Evolutionary conservation across 2,329 filamentous ascomycete species (phyloP).

Genomic region (Grosmannia huntii): DNA sequence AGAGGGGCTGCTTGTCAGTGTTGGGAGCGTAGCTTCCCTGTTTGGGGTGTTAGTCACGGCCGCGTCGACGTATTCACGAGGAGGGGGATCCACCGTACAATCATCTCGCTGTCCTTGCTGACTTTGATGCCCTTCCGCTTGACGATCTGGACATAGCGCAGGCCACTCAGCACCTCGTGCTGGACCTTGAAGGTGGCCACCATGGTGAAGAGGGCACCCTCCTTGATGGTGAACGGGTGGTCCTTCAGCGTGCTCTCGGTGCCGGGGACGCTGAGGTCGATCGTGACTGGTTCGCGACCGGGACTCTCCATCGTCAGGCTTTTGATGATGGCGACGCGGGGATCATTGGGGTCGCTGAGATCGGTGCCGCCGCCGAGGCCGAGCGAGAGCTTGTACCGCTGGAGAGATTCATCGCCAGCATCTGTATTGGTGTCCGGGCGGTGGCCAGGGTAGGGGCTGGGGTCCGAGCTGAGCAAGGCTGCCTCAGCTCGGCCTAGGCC

Average conservation of each 20-base stretch:
- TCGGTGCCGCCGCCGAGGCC: slow-evolving; percentile 66
- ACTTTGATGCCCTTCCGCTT: slow-evolving; percentile 79
- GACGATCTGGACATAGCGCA: slow-evolving; percentile 92
- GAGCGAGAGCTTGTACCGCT: slow-evolving; percentile 94
- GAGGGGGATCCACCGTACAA: slow-evolving; percentile 45
- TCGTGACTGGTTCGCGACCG: slow-evolving; percentile 72
- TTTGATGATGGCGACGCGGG: slow-evolving; percentile 85
- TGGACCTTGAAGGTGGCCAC: slow-evolving; percentile 90
- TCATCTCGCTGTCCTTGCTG: slow-evolving; percentile 96
- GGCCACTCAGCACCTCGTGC: slow-evolving; percentile 85
- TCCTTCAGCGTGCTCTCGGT: slow-evolving; percentile 70
- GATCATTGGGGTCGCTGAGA: slow-evolving; percentile 65
- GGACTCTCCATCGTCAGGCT: slow-evolving; percentile 78
- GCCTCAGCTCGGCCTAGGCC: neutral
- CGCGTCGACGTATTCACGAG: neutral
- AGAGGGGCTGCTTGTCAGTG: slow-evolving; percentile 72
- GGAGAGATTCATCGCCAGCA: slow-evolving; percentile 77
- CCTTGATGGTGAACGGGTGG: slow-evolving; percentile 95
- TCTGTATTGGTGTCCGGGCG: slow-evolving; percentile 25
- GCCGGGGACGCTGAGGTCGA: slow-evolving; percentile 67
- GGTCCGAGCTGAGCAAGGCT: neutral
- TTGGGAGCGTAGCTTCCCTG: slow-evolving; percentile 89
- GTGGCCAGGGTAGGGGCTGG: neutral
- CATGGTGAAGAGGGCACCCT: slow-evolving; percentile 88
- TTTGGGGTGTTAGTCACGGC: neutral